Conservation (phyloP, 495 filamentous ascomycete species). For the Penicillium fimorum region DNA sequence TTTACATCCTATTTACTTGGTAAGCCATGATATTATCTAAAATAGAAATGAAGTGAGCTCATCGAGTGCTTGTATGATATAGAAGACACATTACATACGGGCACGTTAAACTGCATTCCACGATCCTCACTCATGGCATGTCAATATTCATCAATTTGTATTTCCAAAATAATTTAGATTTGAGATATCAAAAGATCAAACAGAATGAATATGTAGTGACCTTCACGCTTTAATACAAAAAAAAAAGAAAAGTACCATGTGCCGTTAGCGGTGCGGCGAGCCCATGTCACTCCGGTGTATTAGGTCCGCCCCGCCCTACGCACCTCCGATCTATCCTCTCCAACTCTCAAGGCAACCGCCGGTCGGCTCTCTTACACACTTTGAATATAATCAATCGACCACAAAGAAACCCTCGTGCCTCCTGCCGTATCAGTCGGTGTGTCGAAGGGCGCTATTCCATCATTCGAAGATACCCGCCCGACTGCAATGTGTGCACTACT, state of each 20-base stretch:
- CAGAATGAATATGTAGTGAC: not conserved
- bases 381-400: not conserved
- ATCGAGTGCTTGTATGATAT: not conserved
- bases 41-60: not conserved
- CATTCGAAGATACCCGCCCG: conserved; percentile 13
- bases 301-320: conserved; percentile 19
- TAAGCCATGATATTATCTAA: too few species aligned
- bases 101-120: not conserved
- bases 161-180: not conserved
- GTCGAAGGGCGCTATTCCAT: conserved; percentile 14
- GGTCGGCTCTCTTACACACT: conserved; percentile 22
- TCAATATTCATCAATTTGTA: not conserved
- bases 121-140: not conserved
- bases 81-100: not conserved
- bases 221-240: conserved; percentile 15
- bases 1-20: too few species aligned
- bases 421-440: conserved; percentile 15
- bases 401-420: not conserved
- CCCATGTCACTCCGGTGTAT: conserved; percentile 22
- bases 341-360: conserved; percentile 29
- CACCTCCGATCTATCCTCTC: conserved; percentile 18
- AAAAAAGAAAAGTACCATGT: conserved; percentile 23
- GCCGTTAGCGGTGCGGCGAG: conserved; percentile 16
- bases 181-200: not conserved
- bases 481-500: conserved; percentile 38